Evolutionary conservation across 1,284 basidiomycete genomes (phyloP).

Genomic region (Microbotryum saponariae): DNA sequence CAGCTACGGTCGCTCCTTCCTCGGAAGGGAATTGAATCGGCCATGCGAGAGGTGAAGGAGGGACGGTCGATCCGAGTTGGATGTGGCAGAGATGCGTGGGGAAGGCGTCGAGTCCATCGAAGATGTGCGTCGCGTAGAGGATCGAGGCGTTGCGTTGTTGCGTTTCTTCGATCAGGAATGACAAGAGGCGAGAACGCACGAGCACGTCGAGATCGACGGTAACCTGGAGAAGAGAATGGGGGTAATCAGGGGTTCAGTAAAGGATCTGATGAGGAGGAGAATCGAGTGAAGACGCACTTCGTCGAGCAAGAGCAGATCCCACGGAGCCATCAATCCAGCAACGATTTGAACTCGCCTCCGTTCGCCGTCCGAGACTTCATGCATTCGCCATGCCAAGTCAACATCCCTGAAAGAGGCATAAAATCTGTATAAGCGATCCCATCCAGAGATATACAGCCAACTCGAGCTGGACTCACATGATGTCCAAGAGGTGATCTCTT

Average conservation of each 20-base stretch:
- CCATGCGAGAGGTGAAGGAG: slow-evolving; percentile 62
- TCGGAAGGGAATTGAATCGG: slow-evolving; percentile 42
- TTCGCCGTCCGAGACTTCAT: slow-evolving; percentile 85
- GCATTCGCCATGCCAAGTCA: slow-evolving; percentile 69
- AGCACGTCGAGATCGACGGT: slow-evolving; percentile 98
- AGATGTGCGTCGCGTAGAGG: slow-evolving; percentile 92
- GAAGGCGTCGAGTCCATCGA: slow-evolving; percentile 77
- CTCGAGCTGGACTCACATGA: slow-evolving; percentile 47
- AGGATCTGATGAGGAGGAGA: not conserved
- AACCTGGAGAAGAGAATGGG: slow-evolving; percentile 48
- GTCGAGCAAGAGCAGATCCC: slow-evolving; percentile 87
- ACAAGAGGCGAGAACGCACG: slow-evolving; percentile 81
- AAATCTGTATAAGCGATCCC: not conserved
- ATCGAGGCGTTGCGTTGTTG: slow-evolving; percentile 76
- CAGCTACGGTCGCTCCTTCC: slow-evolving; percentile 15
- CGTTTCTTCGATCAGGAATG: slow-evolving; percentile 78
- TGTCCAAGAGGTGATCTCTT: slow-evolving; percentile 75
- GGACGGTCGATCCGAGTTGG: slow-evolving; percentile 63
- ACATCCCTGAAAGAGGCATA: slow-evolving; percentile 52
- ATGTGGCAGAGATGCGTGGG: slow-evolving; percentile 87
- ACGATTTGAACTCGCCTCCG: slow-evolving; percentile 86
- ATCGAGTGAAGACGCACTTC: slow-evolving; percentile 51
- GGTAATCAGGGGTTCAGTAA: not conserved
- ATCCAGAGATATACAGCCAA: not conserved
- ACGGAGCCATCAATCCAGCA: slow-evolving; percentile 93